Evolutionary conservation across 768 basidiomycete species (phyloP).

Genomic region (Hydnum rufescens): DNA sequence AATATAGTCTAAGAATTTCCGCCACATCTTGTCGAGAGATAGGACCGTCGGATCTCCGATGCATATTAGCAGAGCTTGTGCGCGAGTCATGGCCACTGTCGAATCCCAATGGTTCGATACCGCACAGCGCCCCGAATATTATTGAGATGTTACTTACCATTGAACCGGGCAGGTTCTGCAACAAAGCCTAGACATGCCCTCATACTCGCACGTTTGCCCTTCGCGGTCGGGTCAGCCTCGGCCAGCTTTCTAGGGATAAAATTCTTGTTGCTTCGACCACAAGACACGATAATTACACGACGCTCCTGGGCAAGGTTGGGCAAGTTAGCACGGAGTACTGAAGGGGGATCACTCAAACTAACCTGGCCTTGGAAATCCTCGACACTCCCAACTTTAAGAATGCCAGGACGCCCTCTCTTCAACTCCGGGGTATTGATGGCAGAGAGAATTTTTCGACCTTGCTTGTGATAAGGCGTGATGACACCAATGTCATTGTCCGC

Average conservation of each 20-base stretch:
- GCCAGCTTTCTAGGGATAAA: constrained; percentile 5
- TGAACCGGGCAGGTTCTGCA: constrained; percentile 8
- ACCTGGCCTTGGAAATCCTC: constrained; percentile 43
- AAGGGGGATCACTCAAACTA: neutral
- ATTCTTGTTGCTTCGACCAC: constrained; percentile 8
- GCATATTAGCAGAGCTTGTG: constrained; percentile 14
- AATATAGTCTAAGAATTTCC: constrained; percentile 38
- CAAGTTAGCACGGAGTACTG: neutral
- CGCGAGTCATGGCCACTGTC: constrained; percentile 9
- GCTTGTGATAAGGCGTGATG: constrained; percentile 44
- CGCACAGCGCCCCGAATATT: neutral
- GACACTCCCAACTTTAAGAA: constrained; percentile 41
- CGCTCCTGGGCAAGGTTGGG: constrained; percentile 6
- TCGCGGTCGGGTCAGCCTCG: too few relatives aligned
- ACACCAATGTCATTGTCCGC: constrained; percentile 36
- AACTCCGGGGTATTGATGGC: constrained; percentile 14
- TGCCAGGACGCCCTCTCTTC: constrained; percentile 7
- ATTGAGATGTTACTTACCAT: neutral
- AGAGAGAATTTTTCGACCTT: constrained; percentile 29
- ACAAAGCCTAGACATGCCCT: constrained; percentile 8
- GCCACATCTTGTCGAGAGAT: constrained; percentile 39
- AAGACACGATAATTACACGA: constrained; percentile 10
- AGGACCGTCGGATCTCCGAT: constrained; percentile 41
- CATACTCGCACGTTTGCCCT: neutral
- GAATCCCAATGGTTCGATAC: neutral